phyloP scores from a whole-genome alignment of 2,329 filamentous ascomycete species.

The Helotiales sp. region DNA sequence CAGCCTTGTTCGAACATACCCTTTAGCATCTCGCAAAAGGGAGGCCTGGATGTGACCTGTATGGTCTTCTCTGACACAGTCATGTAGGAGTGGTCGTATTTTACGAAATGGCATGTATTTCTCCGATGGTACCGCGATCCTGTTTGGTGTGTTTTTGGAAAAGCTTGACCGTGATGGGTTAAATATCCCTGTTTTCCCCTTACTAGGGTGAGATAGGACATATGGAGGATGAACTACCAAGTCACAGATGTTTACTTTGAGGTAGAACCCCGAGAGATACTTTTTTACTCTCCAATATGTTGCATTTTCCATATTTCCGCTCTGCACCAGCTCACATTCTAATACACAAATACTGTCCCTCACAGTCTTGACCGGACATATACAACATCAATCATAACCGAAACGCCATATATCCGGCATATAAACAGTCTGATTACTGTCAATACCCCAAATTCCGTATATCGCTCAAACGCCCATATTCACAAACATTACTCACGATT shows the following conservation, averaged over 20 bases:
- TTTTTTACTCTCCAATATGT: no score
- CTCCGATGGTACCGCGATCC: neutral
- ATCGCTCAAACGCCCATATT: conserved; percentile 6
- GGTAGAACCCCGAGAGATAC: no score
- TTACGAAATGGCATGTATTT: conserved; percentile 12
- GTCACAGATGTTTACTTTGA: no score
- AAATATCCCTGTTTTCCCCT: conserved; percentile 12
- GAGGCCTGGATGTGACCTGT: neutral
- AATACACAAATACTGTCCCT: neutral
- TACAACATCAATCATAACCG: neutral
- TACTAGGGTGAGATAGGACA: no score
- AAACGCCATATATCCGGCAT: neutral
- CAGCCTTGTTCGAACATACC: neutral
- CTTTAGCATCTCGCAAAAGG: neutral
- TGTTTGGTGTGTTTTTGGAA: conserved; percentile 6
- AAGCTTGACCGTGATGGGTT: neutral
- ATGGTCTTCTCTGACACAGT: neutral
- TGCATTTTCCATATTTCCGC: no score
- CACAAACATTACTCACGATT: conserved; percentile 1
- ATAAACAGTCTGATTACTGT: neutral
- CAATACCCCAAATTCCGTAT: neutral
- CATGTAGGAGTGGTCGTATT: neutral
- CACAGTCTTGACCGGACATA: neutral
- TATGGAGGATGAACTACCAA: no score
- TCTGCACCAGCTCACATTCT: no score